phyloP scores from a whole-genome alignment of 2,329 filamentous ascomycete species.

The Trichoderma sp. region DNA sequence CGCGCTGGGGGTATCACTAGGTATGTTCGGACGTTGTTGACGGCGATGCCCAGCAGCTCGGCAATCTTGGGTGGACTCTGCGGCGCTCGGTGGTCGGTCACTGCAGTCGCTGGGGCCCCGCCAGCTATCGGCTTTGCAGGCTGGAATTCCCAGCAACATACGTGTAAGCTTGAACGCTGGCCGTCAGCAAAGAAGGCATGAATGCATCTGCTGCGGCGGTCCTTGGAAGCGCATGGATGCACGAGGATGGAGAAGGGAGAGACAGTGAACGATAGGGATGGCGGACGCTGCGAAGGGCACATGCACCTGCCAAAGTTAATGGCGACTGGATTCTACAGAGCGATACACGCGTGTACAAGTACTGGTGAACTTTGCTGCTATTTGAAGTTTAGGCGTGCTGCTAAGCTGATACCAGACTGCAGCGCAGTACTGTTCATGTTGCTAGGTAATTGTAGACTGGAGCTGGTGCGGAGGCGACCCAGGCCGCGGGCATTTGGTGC shows the following conservation, averaged over 20 bases:
- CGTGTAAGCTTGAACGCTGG: not conserved
- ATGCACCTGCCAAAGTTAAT: not conserved
- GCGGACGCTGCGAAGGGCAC: not conserved
- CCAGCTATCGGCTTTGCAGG: slow-evolving; percentile 23
- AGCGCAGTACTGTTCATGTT: not conserved
- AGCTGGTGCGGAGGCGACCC: slow-evolving; percentile 17
- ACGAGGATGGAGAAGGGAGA: not conserved
- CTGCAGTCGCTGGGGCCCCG: slow-evolving; percentile 12
- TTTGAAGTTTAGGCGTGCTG: not conserved
- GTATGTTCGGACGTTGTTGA: slow-evolving; percentile 14
- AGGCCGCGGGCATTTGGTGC: slow-evolving; percentile 3
- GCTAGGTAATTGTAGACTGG: not conserved
- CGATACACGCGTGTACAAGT: not conserved
- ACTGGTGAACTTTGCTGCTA: not conserved
- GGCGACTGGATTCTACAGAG: not conserved
- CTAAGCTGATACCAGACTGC: not conserved
- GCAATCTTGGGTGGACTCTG: slow-evolving; percentile 25
- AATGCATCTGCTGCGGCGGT: not conserved
- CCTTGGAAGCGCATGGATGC: not conserved
- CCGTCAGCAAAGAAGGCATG: not conserved
- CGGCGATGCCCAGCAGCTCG: slow-evolving; percentile 22
- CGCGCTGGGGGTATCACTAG: not conserved
- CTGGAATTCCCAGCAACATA: too few species aligned
- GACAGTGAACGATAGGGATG: not conserved
- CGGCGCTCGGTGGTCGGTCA: slow-evolving; percentile 1